These are phyloP conservation scores for Aspergillus campestris DNA, from an alignment of 495 filamentous ascomycete species.

Conservation along the genomic window DNA sequence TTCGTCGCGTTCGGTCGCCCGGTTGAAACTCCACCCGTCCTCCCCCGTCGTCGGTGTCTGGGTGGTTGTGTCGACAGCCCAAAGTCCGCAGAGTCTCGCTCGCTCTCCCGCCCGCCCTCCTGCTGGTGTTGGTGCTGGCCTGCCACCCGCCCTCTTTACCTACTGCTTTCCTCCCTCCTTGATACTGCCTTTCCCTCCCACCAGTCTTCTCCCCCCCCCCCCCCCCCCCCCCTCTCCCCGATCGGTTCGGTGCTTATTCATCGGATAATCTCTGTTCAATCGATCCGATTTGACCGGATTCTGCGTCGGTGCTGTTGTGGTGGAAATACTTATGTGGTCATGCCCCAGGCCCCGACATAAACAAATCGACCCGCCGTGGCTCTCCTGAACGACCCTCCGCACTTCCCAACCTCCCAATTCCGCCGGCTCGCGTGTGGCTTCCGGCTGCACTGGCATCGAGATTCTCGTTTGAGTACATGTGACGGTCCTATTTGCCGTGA, in stretches of 20 bases:
- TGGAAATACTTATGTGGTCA: slow-evolving; percentile 23
- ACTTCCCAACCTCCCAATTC: slow-evolving; percentile 13
- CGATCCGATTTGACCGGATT: slow-evolving; percentile 4
- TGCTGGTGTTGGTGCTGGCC: slow-evolving; percentile 4
- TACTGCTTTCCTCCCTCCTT: not conserved
- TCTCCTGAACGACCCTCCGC: slow-evolving; percentile 17
- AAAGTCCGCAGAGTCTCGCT: not conserved
- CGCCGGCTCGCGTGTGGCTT: slow-evolving; percentile 35
- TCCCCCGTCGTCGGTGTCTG: slow-evolving; percentile 1
- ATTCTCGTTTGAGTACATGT: slow-evolving; percentile 30
- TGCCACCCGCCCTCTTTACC: not conserved
- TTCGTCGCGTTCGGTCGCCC: slow-evolving; percentile 6
- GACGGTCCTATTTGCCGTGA: slow-evolving; percentile 31
- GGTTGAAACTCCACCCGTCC: slow-evolving; percentile 1
- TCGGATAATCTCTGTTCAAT: not conserved
- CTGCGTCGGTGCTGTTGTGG: slow-evolving; percentile 5
- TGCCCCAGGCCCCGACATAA: slow-evolving; percentile 26
- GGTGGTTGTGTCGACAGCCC: not conserved
- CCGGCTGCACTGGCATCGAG: slow-evolving; percentile 33
- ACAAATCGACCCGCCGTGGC: slow-evolving; percentile 20
- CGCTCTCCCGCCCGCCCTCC: not conserved
- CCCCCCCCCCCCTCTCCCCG: not conserved
- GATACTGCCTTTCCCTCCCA: not conserved
- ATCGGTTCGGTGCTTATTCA: not conserved
- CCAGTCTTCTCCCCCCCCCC: not conserved